These are phyloP conservation scores for Bipolaris bicolor DNA, from an alignment of 2,329 filamentous ascomycete genomes.

Conservation along the genomic window DNA sequence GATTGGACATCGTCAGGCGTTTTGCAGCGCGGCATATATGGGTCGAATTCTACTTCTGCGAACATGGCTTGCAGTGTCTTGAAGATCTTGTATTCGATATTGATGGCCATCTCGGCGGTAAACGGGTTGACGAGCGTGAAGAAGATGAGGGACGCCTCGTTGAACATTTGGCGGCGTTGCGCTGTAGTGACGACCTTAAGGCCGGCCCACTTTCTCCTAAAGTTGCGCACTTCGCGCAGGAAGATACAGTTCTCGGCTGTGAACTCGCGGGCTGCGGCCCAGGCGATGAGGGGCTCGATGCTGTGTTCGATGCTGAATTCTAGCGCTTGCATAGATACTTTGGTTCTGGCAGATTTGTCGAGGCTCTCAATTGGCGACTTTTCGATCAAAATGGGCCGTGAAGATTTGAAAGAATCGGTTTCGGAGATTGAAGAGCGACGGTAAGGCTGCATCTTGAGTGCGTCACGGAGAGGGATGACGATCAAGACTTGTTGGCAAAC, in stretches of 20 bases:
- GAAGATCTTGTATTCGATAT: constrained; percentile 50
- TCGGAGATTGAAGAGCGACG: constrained; percentile 32
- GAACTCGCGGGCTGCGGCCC: constrained; percentile 46
- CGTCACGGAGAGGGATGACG: constrained; percentile 43
- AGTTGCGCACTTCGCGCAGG: constrained; percentile 48
- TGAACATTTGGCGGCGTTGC: constrained; percentile 47
- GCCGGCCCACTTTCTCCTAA: constrained; percentile 43
- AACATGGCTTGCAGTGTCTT: constrained; percentile 42
- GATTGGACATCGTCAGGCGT: constrained; percentile 34
- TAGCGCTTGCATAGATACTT: constrained; percentile 46
- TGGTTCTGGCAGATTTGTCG: constrained; percentile 41
- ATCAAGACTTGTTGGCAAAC: constrained; percentile 48
- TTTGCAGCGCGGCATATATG: constrained; percentile 39
- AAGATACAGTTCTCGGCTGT: constrained; percentile 49
- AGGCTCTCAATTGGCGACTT: constrained; percentile 31
- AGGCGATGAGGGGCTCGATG: constrained; percentile 46
- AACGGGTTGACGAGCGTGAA: constrained; percentile 48
- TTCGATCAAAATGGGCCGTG: constrained; percentile 25
- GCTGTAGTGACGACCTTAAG: constrained; percentile 36
- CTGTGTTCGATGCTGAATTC: constrained; percentile 45
- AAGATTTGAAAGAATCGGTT: constrained; percentile 37
- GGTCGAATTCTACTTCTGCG: constrained; percentile 44
- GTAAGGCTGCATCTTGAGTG: constrained; percentile 28
- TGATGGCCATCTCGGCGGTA: constrained; percentile 47
- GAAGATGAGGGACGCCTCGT: constrained; percentile 47